Conservation (phyloP, 176 grass and related monocot species). For the Saccharum spontaneum region DNA sequence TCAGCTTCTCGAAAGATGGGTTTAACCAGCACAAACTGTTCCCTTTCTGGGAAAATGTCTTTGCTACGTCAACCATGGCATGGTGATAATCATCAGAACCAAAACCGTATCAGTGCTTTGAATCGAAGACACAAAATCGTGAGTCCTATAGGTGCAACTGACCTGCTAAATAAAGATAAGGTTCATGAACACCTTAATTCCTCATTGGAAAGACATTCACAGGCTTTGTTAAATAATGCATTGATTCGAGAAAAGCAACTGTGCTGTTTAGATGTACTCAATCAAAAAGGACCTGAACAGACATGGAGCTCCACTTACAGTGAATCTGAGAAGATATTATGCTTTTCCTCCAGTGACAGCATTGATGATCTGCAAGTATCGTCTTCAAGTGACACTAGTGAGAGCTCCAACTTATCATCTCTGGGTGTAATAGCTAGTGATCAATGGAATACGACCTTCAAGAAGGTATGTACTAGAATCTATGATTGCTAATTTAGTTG, state of each 20-base stretch:
- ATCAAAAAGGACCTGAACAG: slow-evolving; percentile 25
- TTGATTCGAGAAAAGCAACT: slow-evolving; percentile 31
- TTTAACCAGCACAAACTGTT: neutral
- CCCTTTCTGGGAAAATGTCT: slow-evolving; percentile 45
- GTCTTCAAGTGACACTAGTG: slow-evolving; percentile 42
- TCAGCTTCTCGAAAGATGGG: slow-evolving; percentile 20
- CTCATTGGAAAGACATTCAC: slow-evolving; percentile 17
- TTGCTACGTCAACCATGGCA: neutral
- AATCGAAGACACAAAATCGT: slow-evolving; percentile 20
- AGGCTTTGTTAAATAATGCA: slow-evolving; percentile 42
- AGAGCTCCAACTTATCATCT: slow-evolving; percentile 44
- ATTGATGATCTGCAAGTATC: slow-evolving; percentile 35
- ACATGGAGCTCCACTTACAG: slow-evolving; percentile 37
- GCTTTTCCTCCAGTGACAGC: slow-evolving; percentile 31
- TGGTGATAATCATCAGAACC: neutral
- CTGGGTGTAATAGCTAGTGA: slow-evolving; percentile 17
- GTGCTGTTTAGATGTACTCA: neutral
- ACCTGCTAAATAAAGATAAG: neutral
- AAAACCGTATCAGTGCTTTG: slow-evolving; percentile 4
- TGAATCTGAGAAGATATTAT: slow-evolving; percentile 40
- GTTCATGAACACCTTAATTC: slow-evolving; percentile 11
- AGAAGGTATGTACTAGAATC: slow-evolving; percentile 35
- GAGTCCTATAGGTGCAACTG: neutral
- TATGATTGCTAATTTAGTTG: neutral
- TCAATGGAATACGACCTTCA: slow-evolving; percentile 37